phyloP scores from a whole-genome alignment of 495 filamentous ascomycete genomes.

The Achaetomiella virescens region DNA sequence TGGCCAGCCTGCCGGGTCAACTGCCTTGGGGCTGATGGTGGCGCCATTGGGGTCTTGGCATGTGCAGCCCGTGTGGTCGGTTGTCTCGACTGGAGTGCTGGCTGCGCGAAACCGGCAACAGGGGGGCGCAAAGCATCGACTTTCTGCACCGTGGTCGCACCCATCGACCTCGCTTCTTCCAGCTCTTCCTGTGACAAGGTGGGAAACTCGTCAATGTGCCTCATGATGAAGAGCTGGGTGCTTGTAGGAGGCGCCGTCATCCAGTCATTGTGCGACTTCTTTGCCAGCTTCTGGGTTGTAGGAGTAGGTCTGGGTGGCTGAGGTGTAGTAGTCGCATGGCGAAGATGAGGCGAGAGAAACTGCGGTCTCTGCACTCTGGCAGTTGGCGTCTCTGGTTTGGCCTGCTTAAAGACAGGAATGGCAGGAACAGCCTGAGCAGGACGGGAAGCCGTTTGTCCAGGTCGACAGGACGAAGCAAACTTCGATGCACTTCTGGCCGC shows the following conservation, averaged over 20 bases:
- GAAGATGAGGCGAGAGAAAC: slow-evolving; percentile 12
- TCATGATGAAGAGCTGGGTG: slow-evolving; percentile 41
- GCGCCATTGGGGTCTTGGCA: background rate
- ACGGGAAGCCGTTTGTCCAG: background rate
- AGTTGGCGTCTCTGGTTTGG: background rate
- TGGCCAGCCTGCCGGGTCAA: background rate
- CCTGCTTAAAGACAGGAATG: slow-evolving; percentile 9
- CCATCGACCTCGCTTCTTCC: slow-evolving; percentile 17
- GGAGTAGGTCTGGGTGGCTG: background rate
- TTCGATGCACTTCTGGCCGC: background rate
- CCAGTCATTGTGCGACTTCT: background rate
- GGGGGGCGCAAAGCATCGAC: background rate
- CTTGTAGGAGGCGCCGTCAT: slow-evolving; percentile 23
- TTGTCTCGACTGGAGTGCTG: background rate
- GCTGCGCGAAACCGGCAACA: background rate
- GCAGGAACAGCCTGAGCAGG: background rate
- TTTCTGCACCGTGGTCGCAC: background rate
- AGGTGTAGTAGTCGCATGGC: background rate
- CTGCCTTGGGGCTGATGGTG: background rate
- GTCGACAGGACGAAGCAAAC: background rate
- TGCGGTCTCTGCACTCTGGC: slow-evolving; percentile 9
- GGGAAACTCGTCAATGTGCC: slow-evolving; percentile 44
- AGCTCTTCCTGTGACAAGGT: slow-evolving; percentile 46
- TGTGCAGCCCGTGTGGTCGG: too few relatives aligned
- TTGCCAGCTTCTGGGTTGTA: background rate